Conservation (phyloP, 208 protist genomes). For the Angomonas desouzai region DNA sequence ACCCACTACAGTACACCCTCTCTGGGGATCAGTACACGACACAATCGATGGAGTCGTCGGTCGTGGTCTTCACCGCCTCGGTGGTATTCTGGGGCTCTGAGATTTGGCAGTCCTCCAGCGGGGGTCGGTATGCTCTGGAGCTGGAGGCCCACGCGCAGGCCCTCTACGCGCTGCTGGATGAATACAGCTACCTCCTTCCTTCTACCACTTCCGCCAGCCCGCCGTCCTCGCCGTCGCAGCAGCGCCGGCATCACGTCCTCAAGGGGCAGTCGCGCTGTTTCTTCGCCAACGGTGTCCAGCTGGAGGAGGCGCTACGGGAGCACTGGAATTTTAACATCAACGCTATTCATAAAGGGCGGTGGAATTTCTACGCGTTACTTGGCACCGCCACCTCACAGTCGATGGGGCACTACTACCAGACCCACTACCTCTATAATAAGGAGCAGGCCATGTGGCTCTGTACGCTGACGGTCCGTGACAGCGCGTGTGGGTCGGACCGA, state of each 20-base stretch:
- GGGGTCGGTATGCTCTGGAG: conserved; percentile 73
- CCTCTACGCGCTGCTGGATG: conserved; percentile 69
- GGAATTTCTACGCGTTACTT: conserved; percentile 79
- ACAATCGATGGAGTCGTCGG: conserved; percentile 7
- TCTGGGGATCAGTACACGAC: neutral
- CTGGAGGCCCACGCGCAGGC: conserved; percentile 81
- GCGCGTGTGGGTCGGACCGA: conserved; percentile 24
- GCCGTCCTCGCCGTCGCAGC: neutral
- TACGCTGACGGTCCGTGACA: conserved; percentile 70
- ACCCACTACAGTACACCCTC: neutral
- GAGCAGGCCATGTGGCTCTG: conserved; percentile 33
- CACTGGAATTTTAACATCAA: conserved; percentile 70
- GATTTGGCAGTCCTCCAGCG: conserved; percentile 59
- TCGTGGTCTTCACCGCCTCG: conserved; percentile 43
- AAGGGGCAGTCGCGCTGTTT: conserved; percentile 20
- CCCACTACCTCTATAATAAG: conserved; percentile 47
- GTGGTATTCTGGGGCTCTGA: conserved; percentile 22
- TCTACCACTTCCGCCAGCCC: conserved; percentile 10
- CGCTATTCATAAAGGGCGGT: conserved; percentile 71
- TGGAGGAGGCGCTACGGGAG: conserved; percentile 53
- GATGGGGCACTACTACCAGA: conserved; percentile 71
- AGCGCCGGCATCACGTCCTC: conserved; percentile 1
- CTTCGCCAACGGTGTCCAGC: conserved; percentile 44
- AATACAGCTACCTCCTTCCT: conserved; percentile 53
- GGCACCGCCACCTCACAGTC: conserved; percentile 76